Conservation (phyloP, 768 basidiomycete species). For the Phlebiopsis gigantea region DNA sequence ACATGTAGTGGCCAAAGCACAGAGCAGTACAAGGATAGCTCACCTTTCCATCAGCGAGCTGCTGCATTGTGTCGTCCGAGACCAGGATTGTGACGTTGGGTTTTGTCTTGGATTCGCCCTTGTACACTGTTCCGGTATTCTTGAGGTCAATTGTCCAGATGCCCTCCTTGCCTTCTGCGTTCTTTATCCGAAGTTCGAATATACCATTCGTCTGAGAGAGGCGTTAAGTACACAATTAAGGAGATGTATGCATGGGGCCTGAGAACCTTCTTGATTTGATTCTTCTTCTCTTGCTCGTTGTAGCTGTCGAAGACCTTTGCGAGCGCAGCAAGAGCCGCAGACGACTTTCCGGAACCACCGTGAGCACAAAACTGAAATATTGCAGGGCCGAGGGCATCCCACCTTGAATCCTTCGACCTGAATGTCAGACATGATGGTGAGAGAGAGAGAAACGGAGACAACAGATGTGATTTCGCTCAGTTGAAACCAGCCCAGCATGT, state of each 20-base stretch:
- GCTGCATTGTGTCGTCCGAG: slow-evolving; percentile 67
- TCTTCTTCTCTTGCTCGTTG: slow-evolving; percentile 57
- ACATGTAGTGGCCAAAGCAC: background rate
- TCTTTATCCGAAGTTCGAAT: slow-evolving; percentile 80
- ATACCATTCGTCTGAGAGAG: slow-evolving; percentile 70
- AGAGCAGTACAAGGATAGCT: slow-evolving; percentile 6
- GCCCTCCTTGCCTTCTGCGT: slow-evolving; percentile 62
- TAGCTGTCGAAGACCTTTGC: slow-evolving; percentile 44
- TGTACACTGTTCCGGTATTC: slow-evolving; percentile 71
- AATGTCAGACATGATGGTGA: slow-evolving; percentile 56
- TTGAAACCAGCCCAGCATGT: background rate
- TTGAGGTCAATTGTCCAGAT: slow-evolving; percentile 94
- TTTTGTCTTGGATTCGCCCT: slow-evolving; percentile 66
- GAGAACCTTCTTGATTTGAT: slow-evolving; percentile 70
- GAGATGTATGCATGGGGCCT: background rate
- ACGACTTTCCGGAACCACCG: slow-evolving; percentile 52
- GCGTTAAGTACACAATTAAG: too few relatives aligned
- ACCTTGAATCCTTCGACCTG: slow-evolving; percentile 76
- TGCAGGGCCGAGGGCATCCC: background rate
- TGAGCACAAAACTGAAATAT: background rate
- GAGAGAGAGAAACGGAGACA: background rate
- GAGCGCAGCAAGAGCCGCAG: slow-evolving; percentile 56
- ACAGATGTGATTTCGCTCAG: background rate
- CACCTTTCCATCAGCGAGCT: slow-evolving; percentile 72
- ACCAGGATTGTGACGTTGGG: slow-evolving; percentile 80